Conservation (phyloP, 208 protist species). For the Lotmaria passim region DNA sequence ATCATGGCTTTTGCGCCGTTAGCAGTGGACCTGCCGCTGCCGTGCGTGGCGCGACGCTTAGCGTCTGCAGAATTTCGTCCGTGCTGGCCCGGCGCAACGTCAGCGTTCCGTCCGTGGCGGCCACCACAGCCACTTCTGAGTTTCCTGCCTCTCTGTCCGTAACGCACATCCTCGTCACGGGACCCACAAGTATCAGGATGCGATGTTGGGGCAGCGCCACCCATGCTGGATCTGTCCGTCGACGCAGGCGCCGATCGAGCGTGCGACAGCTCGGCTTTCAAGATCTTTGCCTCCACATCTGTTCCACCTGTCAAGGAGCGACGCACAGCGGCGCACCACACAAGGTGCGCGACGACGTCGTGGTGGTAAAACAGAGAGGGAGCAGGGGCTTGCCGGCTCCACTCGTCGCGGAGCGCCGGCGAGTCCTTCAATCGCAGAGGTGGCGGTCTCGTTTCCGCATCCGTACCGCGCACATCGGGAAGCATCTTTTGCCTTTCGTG, state of each 20-base stretch:
- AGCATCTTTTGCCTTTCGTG: background rate
- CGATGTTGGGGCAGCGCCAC: constrained; percentile 69
- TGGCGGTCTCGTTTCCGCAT: background rate
- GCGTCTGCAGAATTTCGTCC: constrained; percentile 78
- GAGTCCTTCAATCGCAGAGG: constrained; percentile 27
- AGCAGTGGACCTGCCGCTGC: background rate
- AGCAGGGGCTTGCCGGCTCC: constrained; percentile 68
- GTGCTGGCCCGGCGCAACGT: constrained; percentile 74
- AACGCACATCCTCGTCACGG: constrained; percentile 71
- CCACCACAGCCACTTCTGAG: constrained; percentile 73
- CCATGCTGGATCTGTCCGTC: background rate
- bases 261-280: constrained; percentile 65
- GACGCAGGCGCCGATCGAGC: constrained; percentile 9
- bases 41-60: constrained; percentile 12
- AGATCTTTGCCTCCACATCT: constrained; percentile 89
- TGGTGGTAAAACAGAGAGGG: constrained; percentile 84
- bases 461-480: background rate
- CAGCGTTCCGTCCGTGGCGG: constrained; percentile 81
- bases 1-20: background rate
- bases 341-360: constrained; percentile 64
- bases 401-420: constrained; percentile 66
- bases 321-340: constrained; percentile 51
- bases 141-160: constrained; percentile 60
- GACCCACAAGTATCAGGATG: constrained; percentile 57
- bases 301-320: constrained; percentile 73